These are phyloP conservation scores for Boletus rubroflammeus DNA, from an alignment of 768 basidiomycete species.

Conservation along the genomic window DNA sequence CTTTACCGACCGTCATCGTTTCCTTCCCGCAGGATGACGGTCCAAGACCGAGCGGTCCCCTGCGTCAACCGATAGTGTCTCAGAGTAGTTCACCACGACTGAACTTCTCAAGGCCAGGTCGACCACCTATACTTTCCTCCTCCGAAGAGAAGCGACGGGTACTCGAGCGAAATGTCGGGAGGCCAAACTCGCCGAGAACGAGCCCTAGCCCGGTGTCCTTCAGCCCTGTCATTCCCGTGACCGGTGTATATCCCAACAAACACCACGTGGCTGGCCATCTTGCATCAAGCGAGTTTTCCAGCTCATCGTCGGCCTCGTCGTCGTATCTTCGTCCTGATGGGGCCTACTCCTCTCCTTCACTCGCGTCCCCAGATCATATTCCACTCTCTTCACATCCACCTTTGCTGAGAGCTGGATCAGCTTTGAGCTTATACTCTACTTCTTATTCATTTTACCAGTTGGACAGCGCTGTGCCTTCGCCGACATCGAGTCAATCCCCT, in stretches of 20 bases:
- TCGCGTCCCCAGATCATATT: slow-evolving; percentile 4
- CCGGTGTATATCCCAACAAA: slow-evolving; percentile 14
- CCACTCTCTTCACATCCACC: slow-evolving; percentile 35
- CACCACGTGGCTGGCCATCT: neutral
- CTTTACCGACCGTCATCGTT: slow-evolving; percentile 52
- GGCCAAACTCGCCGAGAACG: slow-evolving; percentile 32
- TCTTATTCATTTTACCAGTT: slow-evolving; percentile 65
- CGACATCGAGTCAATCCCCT: slow-evolving; percentile 28
- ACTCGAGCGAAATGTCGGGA: slow-evolving; percentile 56
- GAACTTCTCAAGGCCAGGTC: slow-evolving; percentile 66
- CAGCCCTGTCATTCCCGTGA: slow-evolving; percentile 21
- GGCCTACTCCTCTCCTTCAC: slow-evolving; percentile 14
- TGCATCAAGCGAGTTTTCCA: neutral
- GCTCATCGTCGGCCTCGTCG: neutral
- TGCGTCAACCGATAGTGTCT: slow-evolving; percentile 41
- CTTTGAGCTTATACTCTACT: slow-evolving; percentile 49
- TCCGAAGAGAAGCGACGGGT: slow-evolving; percentile 41
- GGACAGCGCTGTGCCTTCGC: slow-evolving; percentile 44
- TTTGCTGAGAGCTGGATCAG: slow-evolving; percentile 35
- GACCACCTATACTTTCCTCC: slow-evolving; percentile 39
- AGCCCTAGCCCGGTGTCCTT: slow-evolving; percentile 5
- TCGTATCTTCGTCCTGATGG: slow-evolving; percentile 21
- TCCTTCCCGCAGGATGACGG: slow-evolving; percentile 40
- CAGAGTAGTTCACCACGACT: slow-evolving; percentile 32
- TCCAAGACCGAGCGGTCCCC: slow-evolving; percentile 19